Evolutionary conservation across 2,329 filamentous ascomycete species (phyloP).

Genomic region (Ophiostoma sp.): DNA sequence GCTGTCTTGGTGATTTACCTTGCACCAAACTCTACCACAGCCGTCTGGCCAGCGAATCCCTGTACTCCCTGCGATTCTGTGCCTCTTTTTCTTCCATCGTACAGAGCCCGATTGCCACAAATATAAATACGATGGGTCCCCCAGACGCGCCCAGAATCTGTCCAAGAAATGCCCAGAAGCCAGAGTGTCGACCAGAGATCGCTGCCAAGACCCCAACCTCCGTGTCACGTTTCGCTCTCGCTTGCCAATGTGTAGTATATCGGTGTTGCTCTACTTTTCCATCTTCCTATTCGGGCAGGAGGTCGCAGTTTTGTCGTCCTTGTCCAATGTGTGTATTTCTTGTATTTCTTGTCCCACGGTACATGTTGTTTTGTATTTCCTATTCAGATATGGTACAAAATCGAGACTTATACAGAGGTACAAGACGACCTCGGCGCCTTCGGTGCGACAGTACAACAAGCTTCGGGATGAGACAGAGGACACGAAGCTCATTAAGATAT

Average conservation of each 20-base stretch:
- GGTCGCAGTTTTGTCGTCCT: neutral
- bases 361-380: neutral
- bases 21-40: neutral
- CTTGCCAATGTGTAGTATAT: neutral
- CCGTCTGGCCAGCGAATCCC: neutral
- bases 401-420: neutral
- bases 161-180: neutral
- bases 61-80: neutral
- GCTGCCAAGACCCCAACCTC: neutral
- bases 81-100: neutral
- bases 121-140: neutral
- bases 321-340: neutral
- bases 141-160: neutral
- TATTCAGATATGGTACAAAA: neutral
- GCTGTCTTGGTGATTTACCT: neutral
- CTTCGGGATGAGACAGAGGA: neutral
- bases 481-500: neutral
- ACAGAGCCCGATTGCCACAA: neutral
- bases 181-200: neutral
- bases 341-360: neutral
- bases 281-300: neutral
- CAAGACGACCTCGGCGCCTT: neutral
- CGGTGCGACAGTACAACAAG: neutral
- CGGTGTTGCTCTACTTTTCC: neutral
- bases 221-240: neutral